Conservation (phyloP, 1,139 yeast genomes). For the Diutina catenulata region DNA sequence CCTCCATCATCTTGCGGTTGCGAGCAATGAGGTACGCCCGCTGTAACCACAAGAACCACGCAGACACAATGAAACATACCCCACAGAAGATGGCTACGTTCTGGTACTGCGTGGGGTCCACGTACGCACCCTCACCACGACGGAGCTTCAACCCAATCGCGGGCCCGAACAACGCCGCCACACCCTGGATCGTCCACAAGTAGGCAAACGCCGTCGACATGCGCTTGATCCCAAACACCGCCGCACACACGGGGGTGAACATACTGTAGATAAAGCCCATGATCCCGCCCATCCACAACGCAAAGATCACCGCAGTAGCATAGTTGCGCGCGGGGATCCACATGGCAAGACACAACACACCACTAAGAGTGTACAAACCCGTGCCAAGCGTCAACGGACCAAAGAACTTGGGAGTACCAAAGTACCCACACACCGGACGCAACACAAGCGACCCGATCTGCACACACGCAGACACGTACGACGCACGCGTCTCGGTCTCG, state of each 20-base stretch:
- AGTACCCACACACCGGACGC: conserved; percentile 34
- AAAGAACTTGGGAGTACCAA: conserved; percentile 22
- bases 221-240: conserved; percentile 1
- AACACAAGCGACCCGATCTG: conserved; percentile 32
- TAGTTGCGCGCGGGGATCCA: conserved; percentile 51
- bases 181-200: conserved; percentile 1
- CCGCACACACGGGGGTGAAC: conserved; percentile 3
- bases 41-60: background rate
- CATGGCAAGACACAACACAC: conserved; percentile 36
- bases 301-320: conserved; percentile 38
- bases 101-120: conserved; percentile 5
- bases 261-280: conserved; percentile 33
- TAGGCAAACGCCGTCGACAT: conserved; percentile 4
- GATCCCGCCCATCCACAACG: conserved; percentile 32
- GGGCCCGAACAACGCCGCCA: conserved; percentile 1
- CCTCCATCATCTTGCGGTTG: background rate
- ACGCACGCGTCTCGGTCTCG: conserved; percentile 24
- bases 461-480: conserved; percentile 40
- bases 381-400: conserved; percentile 35
- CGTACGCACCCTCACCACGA: conserved; percentile 1
- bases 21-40: conserved; percentile 1
- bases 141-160: background rate
- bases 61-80: conserved; percentile 3
- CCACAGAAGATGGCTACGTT: conserved; percentile 3
- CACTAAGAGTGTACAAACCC: conserved; percentile 21